Percentiles rank a stretch among this genome's conserved stretches.
phyloP scores from a whole-genome alignment of 2,329 filamentous ascomycete species.

The Cercospora canescens region DNA sequence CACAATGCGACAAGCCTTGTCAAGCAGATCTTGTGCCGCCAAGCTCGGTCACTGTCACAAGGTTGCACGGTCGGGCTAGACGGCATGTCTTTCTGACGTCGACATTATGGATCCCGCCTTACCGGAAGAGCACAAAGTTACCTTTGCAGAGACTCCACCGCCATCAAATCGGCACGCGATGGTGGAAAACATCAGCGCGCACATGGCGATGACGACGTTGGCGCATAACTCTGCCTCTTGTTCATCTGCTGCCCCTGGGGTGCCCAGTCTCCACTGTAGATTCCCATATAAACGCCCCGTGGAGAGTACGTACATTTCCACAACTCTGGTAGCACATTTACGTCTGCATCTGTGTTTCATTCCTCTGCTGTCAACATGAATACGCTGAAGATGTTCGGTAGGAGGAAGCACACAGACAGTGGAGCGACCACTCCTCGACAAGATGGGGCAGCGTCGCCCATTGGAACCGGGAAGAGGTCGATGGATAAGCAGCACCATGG shows the following conservation, averaged over 20 bases:
- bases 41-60: neutral
- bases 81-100: neutral
- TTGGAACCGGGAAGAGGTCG: neutral
- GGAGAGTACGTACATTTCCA: neutral
- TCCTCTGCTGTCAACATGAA: neutral
- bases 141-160: neutral
- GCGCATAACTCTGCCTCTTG: neutral
- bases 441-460: constrained; percentile 4
- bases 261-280: constrained; percentile 7
- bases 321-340: neutral
- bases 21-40: constrained; percentile 2
- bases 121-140: neutral
- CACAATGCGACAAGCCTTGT: constrained; percentile 3
- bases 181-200: neutral
- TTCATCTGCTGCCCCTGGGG: constrained; percentile 6
- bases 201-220: constrained; percentile 17
- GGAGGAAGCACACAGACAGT: constrained; percentile 4
- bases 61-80: neutral
- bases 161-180: neutral
- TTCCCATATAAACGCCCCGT: constrained; percentile 8
- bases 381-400: neutral
- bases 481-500: constrained; percentile 4
- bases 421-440: constrained; percentile 12
- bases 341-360: neutral
- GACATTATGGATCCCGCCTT: neutral